Evolutionary conservation across 108 stramenopile species (phyloP).

Genomic region (Poteriospumella lacustris): DNA sequence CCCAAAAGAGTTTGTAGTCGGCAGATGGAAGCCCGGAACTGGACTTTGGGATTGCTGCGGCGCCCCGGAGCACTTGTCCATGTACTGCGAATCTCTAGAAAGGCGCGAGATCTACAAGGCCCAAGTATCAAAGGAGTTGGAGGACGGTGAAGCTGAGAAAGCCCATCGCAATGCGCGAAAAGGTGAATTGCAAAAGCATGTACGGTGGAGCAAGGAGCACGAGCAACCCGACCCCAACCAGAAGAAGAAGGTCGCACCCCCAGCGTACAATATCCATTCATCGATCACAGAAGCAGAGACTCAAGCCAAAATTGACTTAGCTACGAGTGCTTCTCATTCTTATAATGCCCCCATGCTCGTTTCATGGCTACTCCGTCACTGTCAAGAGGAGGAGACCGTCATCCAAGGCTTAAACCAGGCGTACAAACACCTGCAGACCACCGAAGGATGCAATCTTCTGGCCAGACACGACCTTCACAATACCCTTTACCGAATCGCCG

Average conservation of each 20-base stretch:
- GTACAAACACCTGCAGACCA: not conserved
- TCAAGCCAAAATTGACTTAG: not conserved
- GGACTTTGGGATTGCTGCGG: conserved; percentile 26
- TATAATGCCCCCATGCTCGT: conserved; percentile 16
- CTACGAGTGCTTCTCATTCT: no score
- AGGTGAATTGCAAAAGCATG: not conserved
- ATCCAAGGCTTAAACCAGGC: not conserved
- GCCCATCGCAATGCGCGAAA: not conserved
- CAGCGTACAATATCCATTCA: not conserved
- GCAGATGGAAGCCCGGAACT: not conserved
- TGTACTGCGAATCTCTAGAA: conserved; percentile 6
- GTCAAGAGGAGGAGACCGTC: not conserved
- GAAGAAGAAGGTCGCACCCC: not conserved
- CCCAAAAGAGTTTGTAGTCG: conserved; percentile 1
- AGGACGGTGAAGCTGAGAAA: conserved; percentile 3
- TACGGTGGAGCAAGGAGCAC: not conserved
- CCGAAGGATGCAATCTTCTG: conserved; percentile 1
- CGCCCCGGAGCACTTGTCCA: not conserved
- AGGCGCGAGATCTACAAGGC: not conserved
- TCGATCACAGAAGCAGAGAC: not conserved
- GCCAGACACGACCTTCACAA: not conserved
- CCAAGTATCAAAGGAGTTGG: not conserved
- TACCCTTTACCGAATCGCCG: not conserved
- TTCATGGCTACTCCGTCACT: not conserved
- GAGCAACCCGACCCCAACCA: not conserved